Evolutionary conservation across 2,329 filamentous ascomycete genomes (phyloP), one percentile per base, ranked within the genome.

Genomic region (Trichophaea hybrida): DNA sequence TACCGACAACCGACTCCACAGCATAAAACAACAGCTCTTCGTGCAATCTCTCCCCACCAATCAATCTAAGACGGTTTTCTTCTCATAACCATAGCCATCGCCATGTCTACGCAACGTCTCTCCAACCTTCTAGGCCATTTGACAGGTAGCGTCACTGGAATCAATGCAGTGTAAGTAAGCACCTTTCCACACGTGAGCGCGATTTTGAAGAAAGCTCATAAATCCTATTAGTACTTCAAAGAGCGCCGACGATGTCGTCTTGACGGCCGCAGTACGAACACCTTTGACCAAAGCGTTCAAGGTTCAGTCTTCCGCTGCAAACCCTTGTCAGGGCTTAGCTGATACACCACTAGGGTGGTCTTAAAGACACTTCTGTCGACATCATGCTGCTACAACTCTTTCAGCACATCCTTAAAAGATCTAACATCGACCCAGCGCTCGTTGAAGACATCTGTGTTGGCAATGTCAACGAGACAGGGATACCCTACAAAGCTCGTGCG

Each of bases 201-300:
- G 5, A 12, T 48, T 32, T 40, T 17, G 35, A 43, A 55, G 31
- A 51, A 55, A 52, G 17, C 24, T 56, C 63, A 59, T 58, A 70
- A 59, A 59, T 63, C 63, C 67, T 69, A 33, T 59, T 68, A 95
- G 89, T 70, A 89, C 87, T 60, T 83, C 87, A 68, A 90, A 97
- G 78, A 94, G 94, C 73, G 82, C 90, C 67, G 91, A 97, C 72
- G 93, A 98, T 76, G 80, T 98, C 58, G 93, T 98, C 72, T 95
- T 97, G 71, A 98, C 93, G 6, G 81, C 94, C 60, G 91, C 91
- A 33, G 77, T 90, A 69, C 86, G 93, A 59, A 96, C 91, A 33
- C 89, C 93, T 0, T 79, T 98, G 64, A 79, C 85, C 71, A 97
- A 96, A 76, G 89, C 81, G 56, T 79, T 79, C 72, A 96, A 95